Percentiles rank a stretch among this genome's conserved stretches.
Conservation (phyloP, 2,329 filamentous ascomycete species). For the Thermomyces lanuginosus region DNA sequence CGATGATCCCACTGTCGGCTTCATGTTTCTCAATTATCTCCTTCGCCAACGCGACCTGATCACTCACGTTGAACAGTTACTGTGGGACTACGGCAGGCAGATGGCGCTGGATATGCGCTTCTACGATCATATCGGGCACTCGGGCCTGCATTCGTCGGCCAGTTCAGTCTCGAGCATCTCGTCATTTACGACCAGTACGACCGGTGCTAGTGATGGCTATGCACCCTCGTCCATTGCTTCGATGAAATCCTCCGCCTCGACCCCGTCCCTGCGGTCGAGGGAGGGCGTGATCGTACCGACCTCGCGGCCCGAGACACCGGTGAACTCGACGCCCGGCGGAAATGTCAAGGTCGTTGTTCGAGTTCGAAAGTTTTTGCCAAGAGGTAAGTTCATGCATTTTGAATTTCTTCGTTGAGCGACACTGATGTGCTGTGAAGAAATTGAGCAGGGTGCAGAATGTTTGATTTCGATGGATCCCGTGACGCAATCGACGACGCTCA, state of each 20-base stretch:
- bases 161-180: slow-evolving; percentile 20
- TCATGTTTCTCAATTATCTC: slow-evolving; percentile 26
- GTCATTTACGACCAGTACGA: slow-evolving; percentile 20
- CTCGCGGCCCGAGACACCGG: slow-evolving; percentile 29
- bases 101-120: slow-evolving; percentile 28
- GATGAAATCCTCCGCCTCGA: slow-evolving; percentile 52
- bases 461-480: slow-evolving; percentile 81
- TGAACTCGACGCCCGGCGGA: slow-evolving; percentile 43
- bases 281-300: slow-evolving; percentile 46
- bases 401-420: slow-evolving; percentile 4
- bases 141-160: slow-evolving; percentile 16
- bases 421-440: slow-evolving; percentile 40
- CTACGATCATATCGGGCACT: slow-evolving; percentile 19
- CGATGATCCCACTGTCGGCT: too few relatives aligned
- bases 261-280: slow-evolving; percentile 58
- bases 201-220: slow-evolving; percentile 20
- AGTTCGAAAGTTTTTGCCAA: slow-evolving; percentile 59
- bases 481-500: slow-evolving; percentile 69
- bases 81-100: slow-evolving; percentile 20
- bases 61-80: slow-evolving; percentile 24
- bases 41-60: slow-evolving; percentile 25
- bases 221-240: slow-evolving; percentile 20
- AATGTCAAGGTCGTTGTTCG: slow-evolving; percentile 73
- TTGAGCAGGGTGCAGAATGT: slow-evolving; percentile 64
- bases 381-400: slow-evolving; percentile 40